Evolutionary conservation across 2,329 filamentous ascomycete genomes (phyloP).

Genomic region (Lecanicillium sp.): DNA sequence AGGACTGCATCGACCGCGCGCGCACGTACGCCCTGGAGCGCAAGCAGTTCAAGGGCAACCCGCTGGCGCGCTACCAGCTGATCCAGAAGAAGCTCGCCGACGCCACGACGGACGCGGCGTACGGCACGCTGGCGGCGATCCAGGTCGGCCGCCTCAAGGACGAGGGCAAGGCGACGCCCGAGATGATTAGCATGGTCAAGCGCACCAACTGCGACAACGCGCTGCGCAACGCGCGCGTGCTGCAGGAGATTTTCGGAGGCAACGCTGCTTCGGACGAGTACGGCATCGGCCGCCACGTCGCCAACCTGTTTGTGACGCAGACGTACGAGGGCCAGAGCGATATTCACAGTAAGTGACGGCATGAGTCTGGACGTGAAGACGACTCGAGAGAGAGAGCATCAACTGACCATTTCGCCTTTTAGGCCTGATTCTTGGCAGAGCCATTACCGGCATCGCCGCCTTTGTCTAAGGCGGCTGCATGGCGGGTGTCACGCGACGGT

Average conservation of each 20-base stretch:
- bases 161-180: constrained; percentile 76
- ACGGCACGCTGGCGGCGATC: constrained; percentile 79
- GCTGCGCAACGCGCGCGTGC: constrained; percentile 66
- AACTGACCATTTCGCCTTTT: constrained; percentile 18
- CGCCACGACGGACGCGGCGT: constrained; percentile 83
- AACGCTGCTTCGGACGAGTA: constrained; percentile 99
- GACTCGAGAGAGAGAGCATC: no score
- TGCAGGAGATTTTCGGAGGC: constrained; percentile 95
- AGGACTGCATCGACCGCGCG: constrained; percentile 80
- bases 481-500: neutral
- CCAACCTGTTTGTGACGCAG: constrained; percentile 94
- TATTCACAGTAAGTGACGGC: constrained; percentile 71
- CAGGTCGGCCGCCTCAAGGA: constrained; percentile 94
- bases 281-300: constrained; percentile 86
- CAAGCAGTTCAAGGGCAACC: constrained; percentile 94
- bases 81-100: constrained; percentile 97
- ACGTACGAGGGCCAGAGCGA: constrained; percentile 98
- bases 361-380: neutral
- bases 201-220: constrained; percentile 94
- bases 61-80: constrained; percentile 91
- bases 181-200: constrained; percentile 98
- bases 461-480: constrained; percentile 50
- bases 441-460: constrained; percentile 70
- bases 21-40: constrained; percentile 85
- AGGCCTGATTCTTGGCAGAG: constrained; percentile 64